phyloP scores from a whole-genome alignment of 1,284 basidiomycete genomes.

The Boletus nobilissimus region DNA sequence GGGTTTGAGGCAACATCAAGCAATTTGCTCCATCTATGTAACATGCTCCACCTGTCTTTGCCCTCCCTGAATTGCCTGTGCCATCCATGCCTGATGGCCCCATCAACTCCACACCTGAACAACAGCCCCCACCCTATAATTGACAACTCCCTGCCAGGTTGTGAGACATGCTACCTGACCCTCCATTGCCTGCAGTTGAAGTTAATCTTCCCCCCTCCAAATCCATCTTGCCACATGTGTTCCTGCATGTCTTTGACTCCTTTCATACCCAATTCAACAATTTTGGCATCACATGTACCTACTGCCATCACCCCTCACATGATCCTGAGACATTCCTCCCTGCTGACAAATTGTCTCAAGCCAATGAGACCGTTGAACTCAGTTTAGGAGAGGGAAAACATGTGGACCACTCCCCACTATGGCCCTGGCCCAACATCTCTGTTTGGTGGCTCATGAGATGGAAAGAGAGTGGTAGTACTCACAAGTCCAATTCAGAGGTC shows the following conservation, averaged over 20 bases:
- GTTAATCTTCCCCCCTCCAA: neutral
- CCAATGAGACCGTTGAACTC: neutral
- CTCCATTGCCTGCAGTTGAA: neutral
- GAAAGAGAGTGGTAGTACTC: too few relatives aligned
- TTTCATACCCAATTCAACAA: neutral
- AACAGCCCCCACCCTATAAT: neutral
- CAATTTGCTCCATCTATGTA: neutral
- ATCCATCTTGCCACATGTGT: slow-evolving; percentile 2
- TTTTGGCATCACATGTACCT: neutral
- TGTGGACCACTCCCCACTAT: neutral
- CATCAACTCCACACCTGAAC: neutral
- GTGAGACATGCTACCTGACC: slow-evolving; percentile 8
- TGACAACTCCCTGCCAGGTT: neutral
- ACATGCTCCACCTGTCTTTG: too few relatives aligned
- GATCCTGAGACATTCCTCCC: neutral
- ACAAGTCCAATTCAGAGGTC: too few relatives aligned
- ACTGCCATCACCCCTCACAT: neutral
- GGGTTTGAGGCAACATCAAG: neutral
- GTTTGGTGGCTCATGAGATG: too few relatives aligned
- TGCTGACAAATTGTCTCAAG: too few relatives aligned
- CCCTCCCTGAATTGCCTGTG: neutral
- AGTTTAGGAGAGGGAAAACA: neutral
- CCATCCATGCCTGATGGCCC: neutral
- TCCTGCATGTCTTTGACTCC: neutral
- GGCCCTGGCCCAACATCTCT: neutral